Evolutionary conservation across 164 flowering plant genomes (phyloP), one percentile per base, ranked within the genome.

Genomic region (Cinnamomum micranthum): DNA sequence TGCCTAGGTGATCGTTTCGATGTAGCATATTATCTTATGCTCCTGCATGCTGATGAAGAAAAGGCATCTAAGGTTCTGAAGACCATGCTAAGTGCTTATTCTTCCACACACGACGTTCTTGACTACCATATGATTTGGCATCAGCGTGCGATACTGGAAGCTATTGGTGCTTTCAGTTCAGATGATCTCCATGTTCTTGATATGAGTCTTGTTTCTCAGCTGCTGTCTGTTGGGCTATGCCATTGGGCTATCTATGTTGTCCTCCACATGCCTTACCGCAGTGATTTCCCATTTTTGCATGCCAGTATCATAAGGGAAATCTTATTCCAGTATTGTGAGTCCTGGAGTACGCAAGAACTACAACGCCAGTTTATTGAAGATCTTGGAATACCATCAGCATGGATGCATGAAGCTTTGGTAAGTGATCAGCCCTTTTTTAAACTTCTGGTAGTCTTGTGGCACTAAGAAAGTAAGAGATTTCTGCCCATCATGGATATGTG

Each of bases 41-140:
- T 90, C 58, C 94, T 96, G 50, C 97, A 94, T 82, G 91, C 93
- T 22, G 84, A 78, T 80, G 87, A 81, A 83, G 87, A 79, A 23
- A 82, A 77, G 67, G 83, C 86, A 22, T 84, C 80, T 79, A 78
- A 85, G 50, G 74, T 71, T 80, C 70, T 90, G 80, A 96, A 92
- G 84, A 84, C 89, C 65, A 96, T 96, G 99, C 92, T 96, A 72
- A 91, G 93, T 84, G 91, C 98, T 71, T 91, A 84, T 78, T 88
- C 98, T 74, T 96, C 99, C 80, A 91, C 98, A 51, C 70, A 86
- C 84, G 99, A 96, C 85, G 91, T 95, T 59, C 95, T 94, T 79
- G 99, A 96, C 79, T 85, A 94, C 81, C 99, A 96, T 84, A 96
- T 96, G 97, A 92, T 96, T 73, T 96, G 99, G 99, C 99, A 96